Conservation (phyloP, 2,329 filamentous ascomycete species). For the Cladorrhinum sp. region DNA sequence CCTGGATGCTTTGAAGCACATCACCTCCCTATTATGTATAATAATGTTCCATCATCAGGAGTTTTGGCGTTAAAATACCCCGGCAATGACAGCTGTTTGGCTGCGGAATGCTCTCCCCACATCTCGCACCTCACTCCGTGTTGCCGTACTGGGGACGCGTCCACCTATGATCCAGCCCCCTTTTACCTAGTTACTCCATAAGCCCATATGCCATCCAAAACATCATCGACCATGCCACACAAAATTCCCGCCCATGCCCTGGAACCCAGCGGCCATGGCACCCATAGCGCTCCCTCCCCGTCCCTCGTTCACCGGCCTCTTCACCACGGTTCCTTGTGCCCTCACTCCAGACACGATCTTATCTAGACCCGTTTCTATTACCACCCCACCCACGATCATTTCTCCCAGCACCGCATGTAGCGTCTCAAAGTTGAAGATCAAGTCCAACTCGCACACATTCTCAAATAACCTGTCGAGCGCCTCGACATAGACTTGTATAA, state of each 20-base stretch:
- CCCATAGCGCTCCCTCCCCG: constrained; percentile 33
- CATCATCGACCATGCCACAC: constrained; percentile 46
- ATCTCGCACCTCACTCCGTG: constrained; percentile 44
- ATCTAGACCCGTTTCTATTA: constrained; percentile 87
- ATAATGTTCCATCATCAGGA: constrained; percentile 27
- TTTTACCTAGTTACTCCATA: neutral
- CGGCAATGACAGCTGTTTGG: constrained; percentile 19
- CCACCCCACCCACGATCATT: constrained; percentile 94
- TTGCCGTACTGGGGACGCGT: neutral
- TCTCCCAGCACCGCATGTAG: constrained; percentile 86
- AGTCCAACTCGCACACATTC: constrained; percentile 95
- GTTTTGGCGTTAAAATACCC: constrained; percentile 33
- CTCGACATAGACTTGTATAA: constrained; percentile 98
- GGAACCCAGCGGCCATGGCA: constrained; percentile 46
- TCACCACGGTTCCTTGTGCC: constrained; percentile 72
- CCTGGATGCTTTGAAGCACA: neutral
- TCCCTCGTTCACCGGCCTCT: constrained; percentile 73
- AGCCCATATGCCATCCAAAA: neutral
- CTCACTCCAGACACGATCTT: constrained; percentile 83
- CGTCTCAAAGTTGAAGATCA: constrained; percentile 99
- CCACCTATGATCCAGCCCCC: neutral
- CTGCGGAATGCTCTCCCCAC: constrained; percentile 22
- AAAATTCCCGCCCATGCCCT: constrained; percentile 55
- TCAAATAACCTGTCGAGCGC: constrained; percentile 92
- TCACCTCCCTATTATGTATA: constrained; percentile 19